These are phyloP conservation scores for Ilyonectria destructans DNA, from an alignment of 2,329 filamentous ascomycete genomes.

Conservation along the genomic window DNA sequence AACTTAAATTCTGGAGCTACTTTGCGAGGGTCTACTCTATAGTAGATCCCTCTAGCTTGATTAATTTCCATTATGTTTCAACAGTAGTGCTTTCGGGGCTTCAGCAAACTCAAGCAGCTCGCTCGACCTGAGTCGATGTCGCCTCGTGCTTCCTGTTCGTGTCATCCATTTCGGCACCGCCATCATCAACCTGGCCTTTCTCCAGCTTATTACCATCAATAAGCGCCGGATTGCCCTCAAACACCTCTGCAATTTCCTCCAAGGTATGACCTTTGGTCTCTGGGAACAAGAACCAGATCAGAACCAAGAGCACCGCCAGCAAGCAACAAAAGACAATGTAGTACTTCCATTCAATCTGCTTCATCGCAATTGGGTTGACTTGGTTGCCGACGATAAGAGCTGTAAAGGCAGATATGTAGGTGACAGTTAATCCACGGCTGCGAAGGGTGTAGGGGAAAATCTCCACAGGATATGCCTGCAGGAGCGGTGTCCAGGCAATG, in stretches of 20 bases:
- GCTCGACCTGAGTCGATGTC: not conserved
- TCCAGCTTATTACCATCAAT: constrained; percentile 7
- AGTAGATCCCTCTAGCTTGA: not conserved
- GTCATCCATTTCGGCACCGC: not conserved
- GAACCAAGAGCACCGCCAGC: constrained; percentile 48
- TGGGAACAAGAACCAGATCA: constrained; percentile 56
- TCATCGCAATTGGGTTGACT: constrained; percentile 58
- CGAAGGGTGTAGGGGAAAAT: constrained; percentile 43
- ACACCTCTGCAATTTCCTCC: constrained; percentile 50
- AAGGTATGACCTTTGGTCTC: constrained; percentile 50
- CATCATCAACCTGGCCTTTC: not conserved
- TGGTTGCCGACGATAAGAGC: constrained; percentile 55
- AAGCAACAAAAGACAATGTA: constrained; percentile 57
- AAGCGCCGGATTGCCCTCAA: constrained; percentile 37
- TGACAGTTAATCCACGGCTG: constrained; percentile 33
- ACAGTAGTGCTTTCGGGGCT: not conserved
- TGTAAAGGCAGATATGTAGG: constrained; percentile 31
- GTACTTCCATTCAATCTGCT: constrained; percentile 57
- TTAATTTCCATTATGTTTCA: not conserved
- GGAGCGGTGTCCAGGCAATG: constrained; percentile 54
- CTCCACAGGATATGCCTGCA: constrained; percentile 48
- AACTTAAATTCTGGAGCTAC: no score
- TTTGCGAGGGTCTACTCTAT: no score
- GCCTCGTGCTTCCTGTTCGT: not conserved
- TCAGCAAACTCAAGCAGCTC: not conserved